A percentile compares a stretch with the other conserved stretches of the same genome.
Evolutionary conservation across 371 early-diverging fungal genomes (phyloP).

Genomic region (Apophysomyces sp.): DNA sequence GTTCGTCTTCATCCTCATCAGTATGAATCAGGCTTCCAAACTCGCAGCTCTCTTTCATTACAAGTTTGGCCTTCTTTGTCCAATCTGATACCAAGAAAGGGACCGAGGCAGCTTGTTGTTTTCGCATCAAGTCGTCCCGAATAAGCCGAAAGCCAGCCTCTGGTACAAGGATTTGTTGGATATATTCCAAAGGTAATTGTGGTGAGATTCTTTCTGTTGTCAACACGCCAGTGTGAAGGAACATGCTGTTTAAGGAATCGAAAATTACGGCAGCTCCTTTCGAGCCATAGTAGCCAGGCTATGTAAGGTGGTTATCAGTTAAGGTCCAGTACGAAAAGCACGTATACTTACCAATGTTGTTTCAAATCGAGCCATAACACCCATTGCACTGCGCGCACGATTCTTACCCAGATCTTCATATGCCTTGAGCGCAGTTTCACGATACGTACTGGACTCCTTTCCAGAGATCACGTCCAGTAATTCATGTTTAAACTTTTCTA

Average conservation of each 20-base stretch:
- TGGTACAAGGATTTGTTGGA: conserved; percentile 64
- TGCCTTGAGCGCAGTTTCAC: conserved; percentile 18
- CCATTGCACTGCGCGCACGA: conserved; percentile 38
- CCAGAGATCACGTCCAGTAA: conserved; percentile 33
- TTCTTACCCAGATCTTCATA: conserved; percentile 33
- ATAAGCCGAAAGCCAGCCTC: conserved; percentile 58
- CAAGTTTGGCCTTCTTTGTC: conserved; percentile 21
- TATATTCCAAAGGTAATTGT: conserved; percentile 53
- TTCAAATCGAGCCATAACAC: conserved; percentile 32
- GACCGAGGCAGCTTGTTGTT: background rate
- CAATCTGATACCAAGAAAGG: background rate
- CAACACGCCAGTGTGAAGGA: conserved; percentile 37
- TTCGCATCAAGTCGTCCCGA: conserved; percentile 35
- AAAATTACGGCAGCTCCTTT: conserved; percentile 47
- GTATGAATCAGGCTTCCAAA: conserved; percentile 50
- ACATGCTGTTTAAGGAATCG: conserved; percentile 34
- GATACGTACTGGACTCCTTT: conserved; percentile 19
- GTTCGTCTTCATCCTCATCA: conserved; percentile 16
- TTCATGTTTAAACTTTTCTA: conserved; percentile 17
- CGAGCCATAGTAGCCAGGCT: conserved; percentile 70
- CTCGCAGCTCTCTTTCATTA: conserved; percentile 54
- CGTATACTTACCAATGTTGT: conserved; percentile 25
- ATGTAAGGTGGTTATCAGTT: background rate
- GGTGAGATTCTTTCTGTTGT: conserved; percentile 34
- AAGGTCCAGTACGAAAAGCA: background rate